A percentile compares a stretch with the other conserved stretches of the same genome.
phyloP scores from a whole-genome alignment of 2,329 filamentous ascomycete species.

The Pseudocercospora musae region DNA sequence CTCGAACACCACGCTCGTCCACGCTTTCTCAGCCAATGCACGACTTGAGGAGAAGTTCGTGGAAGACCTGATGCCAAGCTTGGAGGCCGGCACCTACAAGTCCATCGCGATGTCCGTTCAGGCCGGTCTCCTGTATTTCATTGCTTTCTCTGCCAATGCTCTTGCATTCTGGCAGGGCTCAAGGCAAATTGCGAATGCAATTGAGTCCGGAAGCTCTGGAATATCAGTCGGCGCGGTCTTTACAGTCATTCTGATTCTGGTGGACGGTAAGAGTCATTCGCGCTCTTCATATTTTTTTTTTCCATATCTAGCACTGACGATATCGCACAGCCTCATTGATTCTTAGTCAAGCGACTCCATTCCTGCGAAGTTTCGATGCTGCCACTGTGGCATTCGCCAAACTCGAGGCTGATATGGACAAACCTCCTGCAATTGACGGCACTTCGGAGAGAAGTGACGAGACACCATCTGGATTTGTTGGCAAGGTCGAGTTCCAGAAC shows the following conservation, averaged over 20 bases:
- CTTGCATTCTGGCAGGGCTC: conserved; percentile 68
- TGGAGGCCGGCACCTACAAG: conserved; percentile 57
- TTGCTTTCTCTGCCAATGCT: conserved; percentile 65
- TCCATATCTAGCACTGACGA: neutral
- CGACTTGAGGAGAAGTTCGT: conserved; percentile 61
- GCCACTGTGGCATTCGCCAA: conserved; percentile 56
- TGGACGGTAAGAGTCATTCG: conserved; percentile 40
- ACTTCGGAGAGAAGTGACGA: conserved; percentile 28
- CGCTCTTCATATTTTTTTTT: neutral
- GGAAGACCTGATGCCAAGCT: conserved; percentile 49
- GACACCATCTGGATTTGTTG: conserved; percentile 2
- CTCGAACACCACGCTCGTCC: conserved; percentile 47
- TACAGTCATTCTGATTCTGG: conserved; percentile 55
- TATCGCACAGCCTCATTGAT: conserved; percentile 39
- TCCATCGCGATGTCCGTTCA: conserved; percentile 56
- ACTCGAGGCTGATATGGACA: conserved; percentile 57
- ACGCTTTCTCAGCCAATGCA: conserved; percentile 54
- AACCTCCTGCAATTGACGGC: conserved; percentile 40
- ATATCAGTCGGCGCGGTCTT: conserved; percentile 47
- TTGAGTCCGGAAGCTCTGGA: conserved; percentile 19
- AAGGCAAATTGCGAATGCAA: conserved; percentile 49
- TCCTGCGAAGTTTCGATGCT: conserved; percentile 50
- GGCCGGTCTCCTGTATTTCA: conserved; percentile 62
- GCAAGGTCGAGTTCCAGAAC: conserved; percentile 36
- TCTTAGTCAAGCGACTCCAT: conserved; percentile 46